Base-by-base conservation (phyloP, 163 green algal species). In the Scenedesmus sp. region DNA sequence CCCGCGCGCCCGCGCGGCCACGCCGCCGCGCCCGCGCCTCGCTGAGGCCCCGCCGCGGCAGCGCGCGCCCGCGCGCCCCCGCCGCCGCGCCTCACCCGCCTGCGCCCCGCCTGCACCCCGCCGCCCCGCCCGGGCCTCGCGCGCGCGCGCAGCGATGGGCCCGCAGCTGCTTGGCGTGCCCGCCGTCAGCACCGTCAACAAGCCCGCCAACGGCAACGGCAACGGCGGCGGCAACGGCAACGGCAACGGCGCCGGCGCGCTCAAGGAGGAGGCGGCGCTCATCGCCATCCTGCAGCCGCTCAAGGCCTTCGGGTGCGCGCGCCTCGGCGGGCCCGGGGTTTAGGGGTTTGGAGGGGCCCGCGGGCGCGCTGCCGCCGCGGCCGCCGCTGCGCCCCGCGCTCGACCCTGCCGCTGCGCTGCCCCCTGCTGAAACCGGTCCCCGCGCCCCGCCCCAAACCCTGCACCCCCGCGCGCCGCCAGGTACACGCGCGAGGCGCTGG, bases 401-500 rank as follows among this genome's bases (percentile, higher is more conserved):
- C n/a, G n/a, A n/a, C n/a, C n/a, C n/a, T n/a, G n/a, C n/a, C n/a
- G n/a, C n/a, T n/a, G n/a, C n/a, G n/a, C n/a, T n/a, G n/a, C n/a
- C n/a, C n/a, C n/a, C n/a, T n/a, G n/a, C n/a, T n/a, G n/a, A n/a
- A n/a, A n/a, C n/a, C n/a, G n/a, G n/a, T n/a, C n/a, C n/a, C n/a
- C n/a, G n/a, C n/a, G n/a, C n/a, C n/a, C n/a, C n/a, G n/a, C n/a
- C n/a, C n/a, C n/a, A n/a, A n/a, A n/a, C n/a, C n/a, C n/a, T n/a
- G n/a, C n/a, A n/a, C n/a, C n/a, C n/a, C n/a, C n/a, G n/a, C n/a
- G 39, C 39, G 7, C 10, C 39, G 10, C 6, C 83, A 89, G 79
- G 26, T 99, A 97, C 91, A 98, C 96, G 24, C 84, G 91, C 17
- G 95, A 99, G 86, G 80, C 91, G 2, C 82, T 99, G 42, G 95